Conservation (phyloP, 2,329 filamentous ascomycete genomes). For the Verticillium klebahnii region DNA sequence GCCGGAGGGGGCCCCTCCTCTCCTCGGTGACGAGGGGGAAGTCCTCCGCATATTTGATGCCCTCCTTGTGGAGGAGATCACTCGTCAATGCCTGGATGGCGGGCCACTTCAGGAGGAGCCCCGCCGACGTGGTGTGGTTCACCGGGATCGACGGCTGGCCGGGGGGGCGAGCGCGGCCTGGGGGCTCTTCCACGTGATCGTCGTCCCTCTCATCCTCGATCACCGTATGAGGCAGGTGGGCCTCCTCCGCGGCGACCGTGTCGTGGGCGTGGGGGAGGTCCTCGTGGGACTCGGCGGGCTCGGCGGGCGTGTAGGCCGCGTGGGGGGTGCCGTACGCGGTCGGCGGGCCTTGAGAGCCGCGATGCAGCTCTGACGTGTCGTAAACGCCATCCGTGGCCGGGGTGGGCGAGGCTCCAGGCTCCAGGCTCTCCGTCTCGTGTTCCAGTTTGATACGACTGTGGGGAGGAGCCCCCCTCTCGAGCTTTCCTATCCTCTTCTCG, state of each 20-base stretch:
- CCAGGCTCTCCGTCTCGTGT: neutral
- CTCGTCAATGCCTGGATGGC: slow-evolving; percentile 62
- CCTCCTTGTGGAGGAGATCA: slow-evolving; percentile 40
- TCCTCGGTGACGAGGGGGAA: slow-evolving; percentile 77
- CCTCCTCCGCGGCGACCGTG: slow-evolving; percentile 1
- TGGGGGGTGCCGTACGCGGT: slow-evolving; percentile 2
- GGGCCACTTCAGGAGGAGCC: slow-evolving; percentile 71
- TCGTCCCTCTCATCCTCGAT: slow-evolving; percentile 34
- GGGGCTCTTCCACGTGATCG: slow-evolving; percentile 42
- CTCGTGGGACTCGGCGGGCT: neutral
- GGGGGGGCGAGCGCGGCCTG: slow-evolving; percentile 46
- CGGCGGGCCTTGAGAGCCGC: neutral
- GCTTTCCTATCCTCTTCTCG: slow-evolving; percentile 5
- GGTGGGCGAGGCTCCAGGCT: neutral
- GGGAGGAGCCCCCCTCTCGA: neutral
- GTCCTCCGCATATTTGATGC: slow-evolving; percentile 54
- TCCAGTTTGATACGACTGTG: slow-evolving; percentile 10
- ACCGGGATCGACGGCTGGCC: slow-evolving; percentile 69
- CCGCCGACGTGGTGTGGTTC: slow-evolving; percentile 87
- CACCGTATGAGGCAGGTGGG: slow-evolving; percentile 21
- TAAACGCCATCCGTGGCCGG: neutral
- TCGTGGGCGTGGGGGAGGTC: neutral
- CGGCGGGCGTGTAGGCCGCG: neutral
- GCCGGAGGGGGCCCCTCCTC: slow-evolving; percentile 65
- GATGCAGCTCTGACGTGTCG: neutral